Base-by-base conservation (phyloP, 2,329 filamentous ascomycete species). In the Colletotrichum falcatum region DNA sequence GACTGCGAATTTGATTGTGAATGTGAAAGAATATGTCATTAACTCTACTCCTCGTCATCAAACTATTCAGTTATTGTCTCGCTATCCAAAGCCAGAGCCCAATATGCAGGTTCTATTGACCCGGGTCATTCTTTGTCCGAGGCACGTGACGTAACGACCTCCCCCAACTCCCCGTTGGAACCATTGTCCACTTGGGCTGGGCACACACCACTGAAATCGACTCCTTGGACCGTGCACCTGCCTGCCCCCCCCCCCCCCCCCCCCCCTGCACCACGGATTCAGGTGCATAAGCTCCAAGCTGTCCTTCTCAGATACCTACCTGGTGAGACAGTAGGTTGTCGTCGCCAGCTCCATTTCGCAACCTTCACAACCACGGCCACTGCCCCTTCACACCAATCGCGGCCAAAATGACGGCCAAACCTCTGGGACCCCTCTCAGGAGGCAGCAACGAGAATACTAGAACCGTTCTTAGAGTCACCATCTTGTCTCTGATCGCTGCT, bases 401-500 rank as follows among this genome's bases (percentile, higher is more conserved):
- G 79, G 78, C 80, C 81, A 84, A 75, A 72, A 86, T 85, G 84
- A 80, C 83, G 83, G 80, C 78, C 75, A 76, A 79, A 75, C 75
- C 80, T 63, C 76, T 89, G 78, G 85, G 86, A 75, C 81, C 85
- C 77, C 87, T 96, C 80, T 88, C 94, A 79, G 90, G 93, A 85
- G 92, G 93, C 81, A 91, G 90, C 80, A 93, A 91, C 76, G 89
- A 91, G 82, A 98, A 91, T 82, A 93, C 94, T 73, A 91, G 95
- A 81, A 92, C 94, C 74, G 84, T 98, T 78, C 86, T 99, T 74
- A 91, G 95, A 79, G 90, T 98, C 76, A 88, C 97, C 78, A 99
- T 99, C 84, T 90, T 99, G 77, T 88, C 87, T 78, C 90, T 95
- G 79, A 98, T 99, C 82, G 96, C 96, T 74, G 94, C 90, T 69